Evolutionary conservation across 1,284 basidiomycete species (phyloP).

Genomic region (Testicularia cyperi): DNA sequence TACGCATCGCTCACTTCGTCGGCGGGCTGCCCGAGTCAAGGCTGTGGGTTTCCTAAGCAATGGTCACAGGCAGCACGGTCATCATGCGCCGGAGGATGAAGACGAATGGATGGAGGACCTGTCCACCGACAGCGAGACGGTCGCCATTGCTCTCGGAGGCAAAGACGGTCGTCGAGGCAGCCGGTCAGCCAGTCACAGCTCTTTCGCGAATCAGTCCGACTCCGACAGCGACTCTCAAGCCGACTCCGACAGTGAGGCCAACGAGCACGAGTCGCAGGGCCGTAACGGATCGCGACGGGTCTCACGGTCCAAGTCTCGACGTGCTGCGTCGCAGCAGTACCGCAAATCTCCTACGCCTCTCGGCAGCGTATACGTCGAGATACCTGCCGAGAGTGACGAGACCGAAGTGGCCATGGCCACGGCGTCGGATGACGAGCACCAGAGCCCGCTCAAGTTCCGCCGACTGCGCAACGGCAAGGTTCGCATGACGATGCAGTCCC

Average conservation of each 20-base stretch:
- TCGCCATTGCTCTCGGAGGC: slow-evolving; percentile 3
- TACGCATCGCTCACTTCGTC: slow-evolving; percentile 13
- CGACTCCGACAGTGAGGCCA: slow-evolving; percentile 11
- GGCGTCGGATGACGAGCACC: slow-evolving; percentile 13
- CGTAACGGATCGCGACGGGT: slow-evolving; percentile 8
- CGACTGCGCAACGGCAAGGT: slow-evolving; percentile 51
- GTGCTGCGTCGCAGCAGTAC: no score
- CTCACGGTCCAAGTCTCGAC: background rate
- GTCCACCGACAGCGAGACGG: slow-evolving; percentile 13
- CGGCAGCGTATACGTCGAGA: background rate
- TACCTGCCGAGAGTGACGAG: slow-evolving; percentile 1
- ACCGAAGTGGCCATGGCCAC: slow-evolving; percentile 5
- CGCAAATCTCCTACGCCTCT: no score
- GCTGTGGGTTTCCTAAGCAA: no score
- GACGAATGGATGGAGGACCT: slow-evolving; percentile 33
- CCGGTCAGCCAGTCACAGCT: background rate
- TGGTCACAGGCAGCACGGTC: no score
- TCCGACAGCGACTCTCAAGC: no score
- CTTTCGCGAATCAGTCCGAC: no score
- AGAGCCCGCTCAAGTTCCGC: slow-evolving; percentile 48
- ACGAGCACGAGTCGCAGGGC: slow-evolving; percentile 9
- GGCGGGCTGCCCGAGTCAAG: background rate
- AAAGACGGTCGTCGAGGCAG: no score
- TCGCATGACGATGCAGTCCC: slow-evolving; percentile 8
- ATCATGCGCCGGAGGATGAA: no score